Evolutionary conservation across 2,329 filamentous ascomycete species (phyloP).

Genomic region (Phialocephala sp.): DNA sequence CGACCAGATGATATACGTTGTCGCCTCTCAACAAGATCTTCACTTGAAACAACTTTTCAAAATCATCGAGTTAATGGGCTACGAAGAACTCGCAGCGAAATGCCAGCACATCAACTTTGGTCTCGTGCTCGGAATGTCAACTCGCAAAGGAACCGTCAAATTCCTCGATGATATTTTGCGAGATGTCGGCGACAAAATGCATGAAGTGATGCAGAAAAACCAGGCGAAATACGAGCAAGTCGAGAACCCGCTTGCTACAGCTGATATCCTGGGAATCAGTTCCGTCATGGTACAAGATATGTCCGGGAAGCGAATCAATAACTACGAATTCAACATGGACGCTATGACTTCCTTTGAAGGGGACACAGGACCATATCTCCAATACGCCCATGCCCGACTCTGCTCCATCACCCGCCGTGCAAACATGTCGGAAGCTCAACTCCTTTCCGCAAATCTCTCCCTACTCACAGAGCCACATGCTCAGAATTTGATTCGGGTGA

Average conservation of each 20-base stretch:
- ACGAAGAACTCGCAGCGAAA: slow-evolving; percentile 69
- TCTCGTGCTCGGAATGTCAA: slow-evolving; percentile 73
- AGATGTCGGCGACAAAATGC: slow-evolving; percentile 92
- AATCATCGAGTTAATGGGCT: slow-evolving; percentile 74
- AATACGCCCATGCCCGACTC: slow-evolving; percentile 80
- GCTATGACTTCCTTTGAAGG: slow-evolving; percentile 85
- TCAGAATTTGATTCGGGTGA: slow-evolving; percentile 72
- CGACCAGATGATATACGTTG: slow-evolving; percentile 82
- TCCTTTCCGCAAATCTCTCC: slow-evolving; percentile 67
- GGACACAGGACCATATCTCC: slow-evolving; percentile 83
- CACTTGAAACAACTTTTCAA: slow-evolving; percentile 79
- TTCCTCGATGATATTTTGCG: slow-evolving; percentile 74
- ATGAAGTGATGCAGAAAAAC: slow-evolving; percentile 95
- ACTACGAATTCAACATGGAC: slow-evolving; percentile 78
- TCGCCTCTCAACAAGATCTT: slow-evolving; percentile 73
- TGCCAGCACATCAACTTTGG: slow-evolving; percentile 80
- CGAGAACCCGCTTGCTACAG: slow-evolving; percentile 78
- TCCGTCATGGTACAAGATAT: slow-evolving; percentile 99
- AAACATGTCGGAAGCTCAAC: slow-evolving; percentile 58
- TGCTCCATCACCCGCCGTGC: slow-evolving; percentile 66
- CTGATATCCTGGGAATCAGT: slow-evolving; percentile 90
- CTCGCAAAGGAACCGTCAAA: slow-evolving; percentile 74
- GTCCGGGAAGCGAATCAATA: slow-evolving; percentile 84
- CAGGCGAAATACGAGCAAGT: slow-evolving; percentile 89
- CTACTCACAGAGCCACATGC: slow-evolving; percentile 76